Evolutionary conservation across 2,329 filamentous ascomycete species (phyloP).

Genomic region (Fusarium sp.): DNA sequence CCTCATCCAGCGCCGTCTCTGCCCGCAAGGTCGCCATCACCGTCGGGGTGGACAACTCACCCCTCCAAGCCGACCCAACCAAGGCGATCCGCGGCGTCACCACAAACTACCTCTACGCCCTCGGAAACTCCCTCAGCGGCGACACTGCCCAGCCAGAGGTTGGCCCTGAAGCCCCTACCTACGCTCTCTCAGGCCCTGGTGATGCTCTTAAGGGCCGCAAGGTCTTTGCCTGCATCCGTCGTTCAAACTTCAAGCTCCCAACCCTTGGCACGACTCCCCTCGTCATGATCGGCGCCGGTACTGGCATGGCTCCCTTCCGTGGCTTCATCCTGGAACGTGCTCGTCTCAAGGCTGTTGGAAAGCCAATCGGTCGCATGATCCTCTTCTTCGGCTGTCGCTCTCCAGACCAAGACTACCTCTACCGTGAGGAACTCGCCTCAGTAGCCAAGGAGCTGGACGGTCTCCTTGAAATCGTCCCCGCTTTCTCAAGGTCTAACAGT

Average conservation of each 20-base stretch:
- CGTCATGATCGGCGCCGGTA: conserved; percentile 65
- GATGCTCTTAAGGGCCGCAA: conserved; percentile 28
- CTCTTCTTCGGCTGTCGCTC: conserved; percentile 72
- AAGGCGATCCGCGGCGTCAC: conserved; percentile 38
- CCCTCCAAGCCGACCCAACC: conserved; percentile 23
- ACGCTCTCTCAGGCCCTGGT: conserved; percentile 33
- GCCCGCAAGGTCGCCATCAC: conserved; percentile 43
- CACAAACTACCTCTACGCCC: conserved; percentile 45
- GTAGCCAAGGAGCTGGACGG: conserved; percentile 27
- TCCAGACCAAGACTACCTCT: conserved; percentile 66
- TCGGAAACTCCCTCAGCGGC: conserved; percentile 26
- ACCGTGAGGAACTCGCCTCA: conserved; percentile 56
- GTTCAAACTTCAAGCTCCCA: conserved; percentile 60
- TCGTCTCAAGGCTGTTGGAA: conserved; percentile 34
- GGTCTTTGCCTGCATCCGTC: conserved; percentile 39
- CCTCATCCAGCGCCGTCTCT: conserved; percentile 61
- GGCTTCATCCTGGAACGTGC: conserved; percentile 45
- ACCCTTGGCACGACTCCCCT: conserved; percentile 57
- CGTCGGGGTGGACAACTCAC: conserved; percentile 34
- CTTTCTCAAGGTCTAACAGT: conserved; percentile 30
- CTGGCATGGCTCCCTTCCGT: conserved; percentile 59
- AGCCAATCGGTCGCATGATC: conserved; percentile 40
- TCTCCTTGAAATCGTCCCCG: conserved; percentile 31
- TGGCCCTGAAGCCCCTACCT: background rate
- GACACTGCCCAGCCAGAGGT: background rate